Evolutionary conservation across 257 asterid species (phyloP), one percentile per base, ranked within the genome.

Genomic region (Plantago ovata): DNA sequence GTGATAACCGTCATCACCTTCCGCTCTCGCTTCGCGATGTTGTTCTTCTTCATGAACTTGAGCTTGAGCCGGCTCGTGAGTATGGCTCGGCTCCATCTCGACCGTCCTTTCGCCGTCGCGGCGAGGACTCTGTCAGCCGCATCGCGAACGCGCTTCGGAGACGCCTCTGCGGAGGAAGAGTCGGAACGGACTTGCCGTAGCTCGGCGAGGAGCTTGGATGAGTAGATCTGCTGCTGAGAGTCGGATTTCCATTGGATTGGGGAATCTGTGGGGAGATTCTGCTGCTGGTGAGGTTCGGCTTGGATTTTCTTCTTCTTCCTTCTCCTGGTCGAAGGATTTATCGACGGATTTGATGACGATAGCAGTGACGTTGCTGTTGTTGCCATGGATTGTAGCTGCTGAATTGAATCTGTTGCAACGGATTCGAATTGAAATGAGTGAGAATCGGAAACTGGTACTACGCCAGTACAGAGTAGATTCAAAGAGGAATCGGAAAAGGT

Each of bases 71-170:
- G 75, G 67, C 57, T 84, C 38, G 85, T 78, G 51, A 90, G 78
- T 38, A 90, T 83, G 18, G 96, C 96, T 36, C 87, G 82, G 94
- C 98, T 90, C 98, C 98, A 90, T 58, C 94, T 62, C 18, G 94
- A 71, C 53, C 92, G 81, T 54, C 98, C 98, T 45, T 65, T 84
- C 9, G 98, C 98, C 40, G 96, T 70, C 51, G 81, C 82, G 33
- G 98, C 98, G n/a, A 90, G 59, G 0, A 67, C 87, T 46, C 86
- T 67, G 68, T 90, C 78, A 39, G 98, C 98, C 1, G 92, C 95
- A 38, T 87, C 96, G 33, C 86, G 82, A 61, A 91, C 92, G 14
- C 78, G 76, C 58, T 61, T 74, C 58, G 89, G 46, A 68, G 58
- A 58, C 12, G 80, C 41, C 8, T 9, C 70, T 36, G 77, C 13